Evolutionary conservation across 371 early-diverging fungal genomes (phyloP).

Genomic region (Haplosporangium sp.): DNA sequence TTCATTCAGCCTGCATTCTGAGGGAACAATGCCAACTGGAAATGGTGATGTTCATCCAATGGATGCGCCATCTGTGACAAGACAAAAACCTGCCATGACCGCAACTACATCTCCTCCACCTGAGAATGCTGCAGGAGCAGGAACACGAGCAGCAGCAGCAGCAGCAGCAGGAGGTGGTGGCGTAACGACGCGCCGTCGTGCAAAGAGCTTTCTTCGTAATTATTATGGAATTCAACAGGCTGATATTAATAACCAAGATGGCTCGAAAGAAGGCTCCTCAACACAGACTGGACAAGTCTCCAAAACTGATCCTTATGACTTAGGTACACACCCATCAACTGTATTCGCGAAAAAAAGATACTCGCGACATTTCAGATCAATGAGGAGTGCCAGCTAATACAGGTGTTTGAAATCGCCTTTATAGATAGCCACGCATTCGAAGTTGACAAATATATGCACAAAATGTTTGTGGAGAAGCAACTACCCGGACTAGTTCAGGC

Average conservation of each 20-base stretch:
- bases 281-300: conserved; percentile 30
- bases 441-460: conserved; percentile 78
- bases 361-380: neutral
- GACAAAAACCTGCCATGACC: neutral
- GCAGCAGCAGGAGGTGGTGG: conserved; percentile 13
- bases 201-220: conserved; percentile 57
- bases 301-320: conserved; percentile 68
- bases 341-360: neutral
- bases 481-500: conserved; percentile 75
- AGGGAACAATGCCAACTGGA: conserved; percentile 8
- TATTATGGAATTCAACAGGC: conserved; percentile 58
- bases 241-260: conserved; percentile 18
- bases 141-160: neutral
- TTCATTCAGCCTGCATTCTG: neutral
- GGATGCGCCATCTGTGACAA: conserved; percentile 13
- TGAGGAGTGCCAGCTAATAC: neutral
- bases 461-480: conserved; percentile 73
- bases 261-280: conserved; percentile 19
- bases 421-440: conserved; percentile 79
- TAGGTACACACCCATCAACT: conserved; percentile 54
- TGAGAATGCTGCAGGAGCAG: neutral
- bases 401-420: neutral
- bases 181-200: conserved; percentile 49
- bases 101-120: neutral
- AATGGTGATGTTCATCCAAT: conserved; percentile 17